Evolutionary conservation across 495 filamentous ascomycete genomes (phyloP).

Genomic region (Penicillium bovifimosum): DNA sequence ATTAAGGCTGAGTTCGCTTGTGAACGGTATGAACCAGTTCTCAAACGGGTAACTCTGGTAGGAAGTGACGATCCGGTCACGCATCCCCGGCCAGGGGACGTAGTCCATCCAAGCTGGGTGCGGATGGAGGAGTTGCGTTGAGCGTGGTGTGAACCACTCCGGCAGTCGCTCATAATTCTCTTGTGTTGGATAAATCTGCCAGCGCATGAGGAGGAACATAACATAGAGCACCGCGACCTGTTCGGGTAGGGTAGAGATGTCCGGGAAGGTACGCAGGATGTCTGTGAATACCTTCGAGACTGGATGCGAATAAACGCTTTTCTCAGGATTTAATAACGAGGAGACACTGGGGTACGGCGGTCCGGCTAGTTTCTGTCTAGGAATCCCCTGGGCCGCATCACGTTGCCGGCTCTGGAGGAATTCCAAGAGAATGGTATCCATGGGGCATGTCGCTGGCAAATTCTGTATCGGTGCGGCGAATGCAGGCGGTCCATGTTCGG

Average conservation of each 20-base stretch:
- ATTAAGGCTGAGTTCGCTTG: conserved; percentile 62
- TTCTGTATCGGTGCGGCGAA: conserved; percentile 52
- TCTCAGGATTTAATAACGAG: conserved; percentile 63
- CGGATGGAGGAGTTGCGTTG: conserved; percentile 52
- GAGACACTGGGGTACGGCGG: conserved; percentile 72
- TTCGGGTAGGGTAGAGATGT: conserved; percentile 63
- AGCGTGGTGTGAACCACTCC: conserved; percentile 56
- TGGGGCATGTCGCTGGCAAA: conserved; percentile 58
- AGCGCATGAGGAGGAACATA: conserved; percentile 83
- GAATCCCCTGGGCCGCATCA: conserved; percentile 55
- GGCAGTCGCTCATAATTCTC: conserved; percentile 72
- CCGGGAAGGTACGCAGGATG: conserved; percentile 69
- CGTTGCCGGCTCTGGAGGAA: conserved; percentile 65
- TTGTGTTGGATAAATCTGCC: conserved; percentile 67
- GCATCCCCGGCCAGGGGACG: conserved; percentile 68
- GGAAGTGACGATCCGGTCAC: conserved; percentile 51
- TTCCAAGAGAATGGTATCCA: conserved; percentile 70
- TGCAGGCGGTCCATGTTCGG: conserved; percentile 26
- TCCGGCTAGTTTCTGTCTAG: conserved; percentile 57
- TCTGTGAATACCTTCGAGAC: conserved; percentile 79
- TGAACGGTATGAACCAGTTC: conserved; percentile 74
- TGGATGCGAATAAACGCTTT: conserved; percentile 57
- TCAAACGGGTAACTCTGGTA: conserved; percentile 59
- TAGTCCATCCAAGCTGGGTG: conserved; percentile 79
- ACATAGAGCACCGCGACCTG: conserved; percentile 70